Evolutionary conservation across 208 protist genomes (phyloP).

Genomic region (Leishmania guyanensis): DNA sequence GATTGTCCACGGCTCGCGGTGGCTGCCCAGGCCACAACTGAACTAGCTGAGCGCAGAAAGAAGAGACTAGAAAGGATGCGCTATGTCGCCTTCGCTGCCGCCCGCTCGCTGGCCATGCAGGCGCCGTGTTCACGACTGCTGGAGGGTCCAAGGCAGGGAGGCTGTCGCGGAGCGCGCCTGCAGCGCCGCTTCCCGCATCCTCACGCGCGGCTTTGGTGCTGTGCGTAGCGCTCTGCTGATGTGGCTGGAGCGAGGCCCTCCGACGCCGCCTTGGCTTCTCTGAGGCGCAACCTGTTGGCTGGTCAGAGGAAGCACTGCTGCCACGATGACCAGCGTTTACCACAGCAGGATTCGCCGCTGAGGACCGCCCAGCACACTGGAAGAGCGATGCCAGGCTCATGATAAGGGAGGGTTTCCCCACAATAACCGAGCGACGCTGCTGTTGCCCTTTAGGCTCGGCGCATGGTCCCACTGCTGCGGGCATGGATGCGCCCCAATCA

Average conservation of each 20-base stretch:
- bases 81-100: background rate
- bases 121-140: background rate
- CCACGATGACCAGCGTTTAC: background rate
- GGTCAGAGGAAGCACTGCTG: background rate
- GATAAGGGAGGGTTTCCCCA: background rate
- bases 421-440: background rate
- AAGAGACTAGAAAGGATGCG: background rate
- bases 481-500: background rate
- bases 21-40: background rate
- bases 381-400: background rate
- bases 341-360: background rate
- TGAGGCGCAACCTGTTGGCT: background rate
- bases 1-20: background rate
- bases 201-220: background rate
- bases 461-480: background rate
- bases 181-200: background rate
- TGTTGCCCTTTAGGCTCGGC: background rate
- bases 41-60: background rate
- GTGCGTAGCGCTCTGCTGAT: background rate
- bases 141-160: background rate
- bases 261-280: background rate
- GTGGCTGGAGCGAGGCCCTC: background rate
- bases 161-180: background rate
- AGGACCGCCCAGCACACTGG: background rate
- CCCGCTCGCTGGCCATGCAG: background rate